Evolutionary conservation across 2,329 filamentous ascomycete genomes (phyloP), one percentile per base, ranked within the genome.

Genomic region (Fusarium hostae): DNA sequence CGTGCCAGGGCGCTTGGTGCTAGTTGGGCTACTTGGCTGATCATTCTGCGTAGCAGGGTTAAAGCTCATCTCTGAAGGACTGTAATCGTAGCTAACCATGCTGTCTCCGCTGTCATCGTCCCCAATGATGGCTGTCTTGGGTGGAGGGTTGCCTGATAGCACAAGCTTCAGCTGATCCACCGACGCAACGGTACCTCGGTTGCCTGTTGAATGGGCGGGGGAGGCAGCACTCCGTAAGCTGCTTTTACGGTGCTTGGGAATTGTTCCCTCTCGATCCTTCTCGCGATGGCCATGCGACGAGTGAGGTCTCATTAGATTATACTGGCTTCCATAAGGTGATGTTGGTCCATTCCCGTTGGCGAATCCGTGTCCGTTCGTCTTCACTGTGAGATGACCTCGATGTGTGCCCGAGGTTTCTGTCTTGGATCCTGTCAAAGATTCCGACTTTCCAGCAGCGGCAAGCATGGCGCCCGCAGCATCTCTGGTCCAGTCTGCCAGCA

Each of bases 401-500:
- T 83, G 74, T 16, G 86, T 87, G 22, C 79, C 85, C 59, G 84
- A 86, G 15, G 89, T 92, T 44, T 88, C 91, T 3, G 88, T 86
- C 70, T 89, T 90, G 5, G 94, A 97, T 26, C 94, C 94, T 59
- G 86, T 92, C 59, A 97, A 83, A 7, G 94, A 97, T 16, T 89
- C 88, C 1, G 92, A 89, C 75, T 91, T 93, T 75, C 90, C 90
- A 54, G 86, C 88, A 60, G 92, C 89, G 65, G 92, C 89, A 52
- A 93, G 86, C 40, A 88, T 86, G 15, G 90, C 88, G 57, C 96
- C 83, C 35, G 92, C 92, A 18, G 85, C 82, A 26, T 97, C 94
- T 77, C 91, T 90, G 41, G 90, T 92, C 95, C 95, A 98, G 51
- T 93, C 89, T 24, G 88, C 85, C 63, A 94, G 83, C 88, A 98